phyloP scores from a whole-genome alignment of 148 eudicot species.

The Silene latifolia region DNA sequence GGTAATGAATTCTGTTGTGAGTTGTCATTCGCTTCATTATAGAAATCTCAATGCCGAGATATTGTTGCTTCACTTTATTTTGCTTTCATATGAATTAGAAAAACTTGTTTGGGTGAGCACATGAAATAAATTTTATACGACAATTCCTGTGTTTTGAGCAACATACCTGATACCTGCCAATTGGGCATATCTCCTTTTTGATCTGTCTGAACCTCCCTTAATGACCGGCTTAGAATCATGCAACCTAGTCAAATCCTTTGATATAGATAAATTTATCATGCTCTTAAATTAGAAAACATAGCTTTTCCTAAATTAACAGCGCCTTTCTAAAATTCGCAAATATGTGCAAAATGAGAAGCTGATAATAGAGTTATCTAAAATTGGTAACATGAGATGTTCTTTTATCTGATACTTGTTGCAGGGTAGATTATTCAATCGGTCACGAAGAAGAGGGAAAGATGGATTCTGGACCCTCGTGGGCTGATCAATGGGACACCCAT shows the following conservation, averaged over 20 bases:
- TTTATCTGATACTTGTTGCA: neutral
- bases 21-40: neutral
- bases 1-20: constrained; percentile 10
- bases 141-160: too few relatives aligned
- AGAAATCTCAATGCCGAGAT: too few relatives aligned
- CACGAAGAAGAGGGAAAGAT: constrained; percentile 26
- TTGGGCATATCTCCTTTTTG: too few relatives aligned
- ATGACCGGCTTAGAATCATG: too few relatives aligned
- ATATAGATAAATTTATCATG: neutral
- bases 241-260: neutral
- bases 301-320: constrained; percentile 8
- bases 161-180: too few relatives aligned
- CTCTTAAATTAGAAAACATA: constrained; percentile 22
- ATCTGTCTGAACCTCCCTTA: too few relatives aligned
- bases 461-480: constrained; percentile 79
- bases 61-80: too few relatives aligned
- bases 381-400: constrained; percentile 1
- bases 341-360: constrained; percentile 13
- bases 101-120: too few relatives aligned
- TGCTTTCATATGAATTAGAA: too few relatives aligned
- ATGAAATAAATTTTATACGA: too few relatives aligned
- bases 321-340: constrained; percentile 1
- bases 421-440: neutral
- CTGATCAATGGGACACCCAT: constrained; percentile 81
- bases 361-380: constrained; percentile 18